phyloP scores from a whole-genome alignment of 2,329 filamentous ascomycete species.

The Calonectria pteridis region DNA sequence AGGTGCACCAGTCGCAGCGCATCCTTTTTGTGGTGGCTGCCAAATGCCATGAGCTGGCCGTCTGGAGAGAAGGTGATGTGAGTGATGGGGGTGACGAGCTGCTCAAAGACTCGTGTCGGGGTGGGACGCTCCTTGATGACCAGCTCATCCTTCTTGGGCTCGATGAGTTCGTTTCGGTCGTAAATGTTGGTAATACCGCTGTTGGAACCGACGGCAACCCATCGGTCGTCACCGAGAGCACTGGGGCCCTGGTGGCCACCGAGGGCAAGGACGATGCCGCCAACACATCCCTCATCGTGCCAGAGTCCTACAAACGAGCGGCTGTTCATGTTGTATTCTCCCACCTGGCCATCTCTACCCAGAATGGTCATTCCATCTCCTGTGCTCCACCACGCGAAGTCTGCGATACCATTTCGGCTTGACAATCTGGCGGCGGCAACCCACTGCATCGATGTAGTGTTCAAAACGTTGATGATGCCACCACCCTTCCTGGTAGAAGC shows the following conservation, averaged over 20 bases:
- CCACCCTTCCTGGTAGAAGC: slow-evolving; percentile 87
- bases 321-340: slow-evolving; percentile 83
- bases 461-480: slow-evolving; percentile 88
- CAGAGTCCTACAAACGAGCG: slow-evolving; percentile 83
- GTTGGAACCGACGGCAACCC: slow-evolving; percentile 88
- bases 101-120: slow-evolving; percentile 81
- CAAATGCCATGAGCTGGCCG: slow-evolving; percentile 89
- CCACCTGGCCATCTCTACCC: slow-evolving; percentile 89
- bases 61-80: slow-evolving; percentile 86
- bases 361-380: slow-evolving; percentile 85
- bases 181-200: slow-evolving; percentile 95
- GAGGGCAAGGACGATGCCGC: slow-evolving; percentile 84
- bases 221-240: slow-evolving; percentile 81
- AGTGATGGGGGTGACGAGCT: slow-evolving; percentile 88
- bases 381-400: slow-evolving; percentile 93
- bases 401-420: slow-evolving; percentile 84
- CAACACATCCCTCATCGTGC: slow-evolving; percentile 90
- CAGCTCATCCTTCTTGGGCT: slow-evolving; percentile 54
- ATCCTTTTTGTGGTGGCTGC: slow-evolving; percentile 88
- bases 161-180: slow-evolving; percentile 77
- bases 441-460: slow-evolving; percentile 88
- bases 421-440: slow-evolving; percentile 85
- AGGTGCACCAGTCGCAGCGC: slow-evolving; percentile 89
- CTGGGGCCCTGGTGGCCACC: slow-evolving; percentile 75
- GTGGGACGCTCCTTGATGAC: slow-evolving; percentile 75